Percentiles rank a stretch among this genome's conserved stretches.
Evolutionary conservation across 2,329 filamentous ascomycete species (phyloP).

Genomic region (Fusarium succisae): DNA sequence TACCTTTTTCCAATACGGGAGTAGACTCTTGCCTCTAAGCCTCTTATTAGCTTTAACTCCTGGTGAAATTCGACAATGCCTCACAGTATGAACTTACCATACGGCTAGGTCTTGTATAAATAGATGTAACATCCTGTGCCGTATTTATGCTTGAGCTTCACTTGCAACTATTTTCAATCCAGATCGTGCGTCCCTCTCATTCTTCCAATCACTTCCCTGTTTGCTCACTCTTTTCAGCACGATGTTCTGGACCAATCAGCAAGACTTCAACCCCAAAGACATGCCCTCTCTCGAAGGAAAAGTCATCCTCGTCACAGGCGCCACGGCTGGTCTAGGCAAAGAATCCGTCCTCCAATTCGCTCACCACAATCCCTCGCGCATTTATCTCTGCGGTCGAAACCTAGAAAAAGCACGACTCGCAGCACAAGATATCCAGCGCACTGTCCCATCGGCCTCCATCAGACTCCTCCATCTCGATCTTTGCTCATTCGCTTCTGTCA

Average conservation of each 20-base stretch:
- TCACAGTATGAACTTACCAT: fast-evolving
- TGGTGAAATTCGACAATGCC: fast-evolving
- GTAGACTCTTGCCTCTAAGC: background rate
- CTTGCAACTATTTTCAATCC: background rate
- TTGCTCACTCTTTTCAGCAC: fast-evolving
- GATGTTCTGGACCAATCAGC: background rate
- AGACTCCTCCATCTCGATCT: background rate
- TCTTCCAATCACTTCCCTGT: fast-evolving
- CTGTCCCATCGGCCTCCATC: fast-evolving
- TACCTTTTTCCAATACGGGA: background rate
- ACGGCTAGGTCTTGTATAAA: background rate
- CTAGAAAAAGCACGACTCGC: fast-evolving
- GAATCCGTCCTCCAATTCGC: background rate
- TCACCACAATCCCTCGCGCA: background rate
- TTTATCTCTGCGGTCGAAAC: background rate
- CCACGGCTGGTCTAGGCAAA: background rate
- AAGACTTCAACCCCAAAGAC: background rate
- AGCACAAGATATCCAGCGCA: background rate
- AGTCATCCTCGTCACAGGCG: background rate
- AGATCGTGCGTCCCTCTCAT: fast-evolving
- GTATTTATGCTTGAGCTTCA: background rate
- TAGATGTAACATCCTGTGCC: background rate
- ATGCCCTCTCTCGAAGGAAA: background rate
- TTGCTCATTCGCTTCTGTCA: background rate
- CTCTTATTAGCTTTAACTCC: fast-evolving